Evolutionary conservation across 176 grass and related monocot species (phyloP).

Genomic region (Hordeum marinum): DNA sequence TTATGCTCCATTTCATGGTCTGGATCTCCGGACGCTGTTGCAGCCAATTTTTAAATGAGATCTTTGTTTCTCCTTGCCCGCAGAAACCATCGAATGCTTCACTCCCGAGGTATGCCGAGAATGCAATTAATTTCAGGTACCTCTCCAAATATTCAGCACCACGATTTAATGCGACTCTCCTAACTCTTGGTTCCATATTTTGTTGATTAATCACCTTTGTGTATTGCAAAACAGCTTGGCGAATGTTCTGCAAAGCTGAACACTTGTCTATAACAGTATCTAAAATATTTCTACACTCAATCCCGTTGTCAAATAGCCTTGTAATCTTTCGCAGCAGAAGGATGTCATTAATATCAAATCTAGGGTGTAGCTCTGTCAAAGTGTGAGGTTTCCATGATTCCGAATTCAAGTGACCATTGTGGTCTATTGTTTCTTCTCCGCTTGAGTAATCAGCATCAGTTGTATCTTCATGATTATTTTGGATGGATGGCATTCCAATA

Average conservation of each 20-base stretch:
- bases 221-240: conserved; percentile 90
- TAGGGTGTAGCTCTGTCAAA: conserved; percentile 33
- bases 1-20: conserved; percentile 99
- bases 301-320: conserved; percentile 88
- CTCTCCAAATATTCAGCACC: conserved; percentile 95
- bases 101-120: conserved; percentile 93
- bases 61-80: conserved; percentile 63
- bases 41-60: conserved; percentile 92
- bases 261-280: conserved; percentile 93
- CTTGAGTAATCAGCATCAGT: conserved; percentile 48
- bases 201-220: conserved; percentile 93
- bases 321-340: conserved; percentile 92
- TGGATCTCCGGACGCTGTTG: conserved; percentile 89
- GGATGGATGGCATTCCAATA: conserved; percentile 55
- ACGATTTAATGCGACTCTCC: conserved; percentile 90
- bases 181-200: conserved; percentile 79
- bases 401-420: conserved; percentile 47
- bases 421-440: conserved; percentile 60
- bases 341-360: conserved; percentile 91
- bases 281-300: conserved; percentile 75
- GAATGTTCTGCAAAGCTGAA: conserved; percentile 95
- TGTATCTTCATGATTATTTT: conserved; percentile 47
- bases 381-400: conserved; percentile 44
- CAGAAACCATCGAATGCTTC: conserved; percentile 97
- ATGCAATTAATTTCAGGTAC: conserved; percentile 96